Base-by-base conservation (phyloP, 2,329 filamentous ascomycete genomes). In the Ophiostoma sp. region DNA sequence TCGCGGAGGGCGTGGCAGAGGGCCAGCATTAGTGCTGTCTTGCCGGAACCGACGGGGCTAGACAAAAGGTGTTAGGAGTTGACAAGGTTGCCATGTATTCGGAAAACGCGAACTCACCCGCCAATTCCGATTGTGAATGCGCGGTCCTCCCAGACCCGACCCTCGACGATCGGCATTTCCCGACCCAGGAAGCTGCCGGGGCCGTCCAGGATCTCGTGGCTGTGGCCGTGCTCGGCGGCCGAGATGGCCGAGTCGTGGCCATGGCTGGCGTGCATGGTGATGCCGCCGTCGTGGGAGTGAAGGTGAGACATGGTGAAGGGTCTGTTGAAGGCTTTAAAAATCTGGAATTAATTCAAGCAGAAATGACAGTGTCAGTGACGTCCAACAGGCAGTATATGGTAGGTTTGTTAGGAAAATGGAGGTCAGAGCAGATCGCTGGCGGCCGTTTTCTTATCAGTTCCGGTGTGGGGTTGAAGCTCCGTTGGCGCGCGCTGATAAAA, bases 61-160 rank as follows among this genome's bases (percentile, higher is more conserved):
- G 25, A 39, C 1, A 33, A 28, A 48, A 71, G 48, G 50, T 22
- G 19, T 5, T 3, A 0, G 19, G 15, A 28, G 36, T 17, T n/a
- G n/a, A 8, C 2, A 39, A 39, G 33, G 28, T 12, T n/a, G 22
- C 66, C 39, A 33, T 28, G 64, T 68, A 11, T 36, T 15, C 31
- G 39, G n/a, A 63, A 8, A 22, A 12, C 3, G 3, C n/a, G n/a
- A 17, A 8, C 42, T 7, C 87, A 97, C 94, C 96, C 96, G 84
- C 96, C 96, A 83, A 98, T 98, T n/a, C 96, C 96, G 79, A 99
- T 88, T 4, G 96, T 98, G 80, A 98, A 99, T 17, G 95, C 95
- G 73, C 96, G 88, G 76, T 97, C 93, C 36, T 87, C 87, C 93
- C 95, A 99, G 80, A 95, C 88, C 72, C 95, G 88, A 12, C 94